Conservation (phyloP, 2,329 filamentous ascomycete species). For the Neoascochyta sp. region DNA sequence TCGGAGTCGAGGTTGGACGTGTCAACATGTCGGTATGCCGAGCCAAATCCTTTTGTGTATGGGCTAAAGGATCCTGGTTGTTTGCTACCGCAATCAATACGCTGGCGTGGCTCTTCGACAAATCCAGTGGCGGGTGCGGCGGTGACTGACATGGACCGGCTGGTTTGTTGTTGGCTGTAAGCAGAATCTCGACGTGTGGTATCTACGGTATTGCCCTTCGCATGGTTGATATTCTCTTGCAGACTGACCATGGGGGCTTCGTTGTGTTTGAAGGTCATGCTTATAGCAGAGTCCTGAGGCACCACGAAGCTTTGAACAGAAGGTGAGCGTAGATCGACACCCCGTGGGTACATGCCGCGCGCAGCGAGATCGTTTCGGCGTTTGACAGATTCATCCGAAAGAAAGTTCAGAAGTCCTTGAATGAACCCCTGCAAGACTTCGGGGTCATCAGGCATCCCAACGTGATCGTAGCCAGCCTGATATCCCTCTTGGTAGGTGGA, state of each 20-base stretch:
- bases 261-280: conserved; percentile 22
- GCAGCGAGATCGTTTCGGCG: conserved; percentile 9
- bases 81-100: conserved; percentile 15
- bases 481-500: conserved; percentile 39
- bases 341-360: conserved; percentile 8
- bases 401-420: conserved; percentile 29
- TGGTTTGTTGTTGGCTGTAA: conserved; percentile 12
- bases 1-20: conserved; percentile 12
- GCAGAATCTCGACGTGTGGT: conserved; percentile 12
- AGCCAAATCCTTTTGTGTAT: conserved; percentile 10
- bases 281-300: conserved; percentile 28
- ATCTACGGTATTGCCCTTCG: conserved; percentile 7
- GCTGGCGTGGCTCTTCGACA: conserved; percentile 11
- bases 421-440: conserved; percentile 36
- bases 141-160: conserved; percentile 7
- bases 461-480: conserved; percentile 37
- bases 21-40: conserved; percentile 8
- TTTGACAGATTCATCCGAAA: conserved; percentile 26
- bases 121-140: conserved; percentile 14
- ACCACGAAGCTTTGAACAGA: conserved; percentile 28
- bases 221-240: conserved; percentile 28
- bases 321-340: conserved; percentile 14
- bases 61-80: conserved; percentile 10
- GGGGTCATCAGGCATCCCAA: conserved; percentile 28
- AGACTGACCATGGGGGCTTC: conserved; percentile 7